Base-by-base conservation (phyloP, 768 basidiomycete species). In the Lactarius sp. region DNA sequence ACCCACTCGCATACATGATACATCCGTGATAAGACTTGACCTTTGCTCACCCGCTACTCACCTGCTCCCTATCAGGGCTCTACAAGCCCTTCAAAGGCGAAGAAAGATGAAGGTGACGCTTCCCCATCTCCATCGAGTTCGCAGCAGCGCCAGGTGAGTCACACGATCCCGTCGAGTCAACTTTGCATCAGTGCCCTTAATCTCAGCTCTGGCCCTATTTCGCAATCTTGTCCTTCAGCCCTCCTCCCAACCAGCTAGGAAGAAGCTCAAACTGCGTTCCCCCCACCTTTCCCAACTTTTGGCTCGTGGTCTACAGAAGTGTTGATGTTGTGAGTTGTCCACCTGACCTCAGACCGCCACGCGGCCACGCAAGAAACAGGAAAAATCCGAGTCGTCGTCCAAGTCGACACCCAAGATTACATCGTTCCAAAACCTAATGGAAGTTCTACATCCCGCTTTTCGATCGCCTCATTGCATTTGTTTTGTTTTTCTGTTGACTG, bases 391-490 rank as follows among this genome's bases (percentile, higher is more conserved):
- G 18, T 22, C 12, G 33, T 52, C 59, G n/a, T 39, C 55, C 44
- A 42, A 59, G 1, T 50, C 60, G 56, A 55, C 60, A 2, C 49
- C 39, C 58, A 66, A 68, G 65, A 68, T 68, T 52, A 68, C 67
- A 4, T 62, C 67, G 14, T 68, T 6, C 65, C 44, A 66, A 62
- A 47, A 33, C 52, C 4, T 49, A 27, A 49, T 49, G 13, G 27
- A 9, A 27, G 4, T 49, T 47, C 41, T 42, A 4, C 39, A 18
- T 46, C 44, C 16, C 44, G n/a, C n/a, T n/a, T n/a, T n/a, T n/a
- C n/a, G n/a, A n/a, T n/a, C n/a, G n/a, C n/a, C n/a, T n/a, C n/a
- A n/a, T n/a, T n/a, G n/a, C n/a, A n/a, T n/a, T n/a, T n/a, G n/a
- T n/a, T n/a, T n/a, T n/a, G n/a, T n/a, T n/a, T n/a, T n/a, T n/a